phyloP scores from a whole-genome alignment of 2,329 filamentous ascomycete species.

The Colletotrichum noveboracense region DNA sequence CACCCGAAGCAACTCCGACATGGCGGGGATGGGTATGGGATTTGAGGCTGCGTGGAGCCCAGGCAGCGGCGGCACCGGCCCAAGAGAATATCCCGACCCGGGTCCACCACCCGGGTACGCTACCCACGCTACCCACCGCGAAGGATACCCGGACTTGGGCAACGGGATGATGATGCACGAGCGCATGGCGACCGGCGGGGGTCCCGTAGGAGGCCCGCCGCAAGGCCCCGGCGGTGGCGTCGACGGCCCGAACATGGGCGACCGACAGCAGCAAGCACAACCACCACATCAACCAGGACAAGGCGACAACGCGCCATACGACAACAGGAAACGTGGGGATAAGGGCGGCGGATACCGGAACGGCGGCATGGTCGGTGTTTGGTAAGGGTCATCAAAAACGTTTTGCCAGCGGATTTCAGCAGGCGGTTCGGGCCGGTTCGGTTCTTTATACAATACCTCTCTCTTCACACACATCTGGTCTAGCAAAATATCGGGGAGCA shows the following conservation, averaged over 20 bases:
- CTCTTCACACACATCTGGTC: background rate
- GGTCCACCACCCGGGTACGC: background rate
- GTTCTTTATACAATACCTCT: background rate
- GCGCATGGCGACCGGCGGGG: background rate
- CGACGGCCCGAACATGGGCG: background rate
- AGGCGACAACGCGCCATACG: background rate
- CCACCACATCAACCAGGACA: constrained; percentile 1
- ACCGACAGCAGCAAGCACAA: constrained; percentile 6
- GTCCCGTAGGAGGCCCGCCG: background rate
- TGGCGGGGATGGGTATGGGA: constrained; percentile 17
- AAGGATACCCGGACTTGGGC: background rate
- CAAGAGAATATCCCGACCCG: constrained; percentile 12
- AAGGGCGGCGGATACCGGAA: constrained; percentile 10
- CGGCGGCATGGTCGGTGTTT: constrained; percentile 21
- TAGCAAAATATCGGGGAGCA: background rate
- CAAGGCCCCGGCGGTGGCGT: background rate
- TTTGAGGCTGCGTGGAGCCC: constrained; percentile 19
- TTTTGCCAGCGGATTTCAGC: background rate
- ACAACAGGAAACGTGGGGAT: background rate
- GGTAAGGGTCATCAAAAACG: background rate
- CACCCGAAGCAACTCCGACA: constrained; percentile 18
- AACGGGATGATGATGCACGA: background rate
- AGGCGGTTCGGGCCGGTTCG: background rate
- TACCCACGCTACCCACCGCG: background rate
- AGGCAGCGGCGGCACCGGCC: constrained; percentile 6